Evolutionary conservation across 2,329 filamentous ascomycete genomes (phyloP).

Genomic region (Ascochyta fabae): DNA sequence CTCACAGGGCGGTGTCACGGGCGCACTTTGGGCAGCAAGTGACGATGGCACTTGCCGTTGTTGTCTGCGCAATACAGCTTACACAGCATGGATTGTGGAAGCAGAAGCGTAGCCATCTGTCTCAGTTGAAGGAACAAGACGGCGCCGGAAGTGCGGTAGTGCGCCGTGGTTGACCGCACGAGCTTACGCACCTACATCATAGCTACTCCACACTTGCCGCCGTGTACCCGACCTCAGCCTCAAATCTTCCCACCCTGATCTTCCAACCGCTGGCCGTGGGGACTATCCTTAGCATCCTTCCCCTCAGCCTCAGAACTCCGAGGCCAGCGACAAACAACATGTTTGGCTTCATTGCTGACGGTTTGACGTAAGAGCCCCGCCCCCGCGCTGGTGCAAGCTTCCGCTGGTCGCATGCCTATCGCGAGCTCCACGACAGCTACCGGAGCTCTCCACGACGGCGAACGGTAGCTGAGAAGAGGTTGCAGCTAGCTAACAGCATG

Average conservation of each 20-base stretch:
- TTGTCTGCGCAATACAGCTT: background rate
- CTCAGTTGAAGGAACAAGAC: slow-evolving; percentile 2
- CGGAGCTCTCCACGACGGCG: slow-evolving; percentile 23
- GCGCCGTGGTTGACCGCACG: slow-evolving; percentile 16
- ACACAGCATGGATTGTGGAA: background rate
- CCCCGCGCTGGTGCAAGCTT: slow-evolving; percentile 34
- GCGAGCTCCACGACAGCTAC: slow-evolving; percentile 12
- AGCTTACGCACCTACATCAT: slow-evolving; percentile 21
- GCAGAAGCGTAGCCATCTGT: background rate
- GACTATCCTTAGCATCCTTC: slow-evolving; percentile 2
- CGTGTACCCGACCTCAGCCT: slow-evolving; percentile 28
- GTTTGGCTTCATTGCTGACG: slow-evolving; percentile 50
- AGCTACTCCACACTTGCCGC: slow-evolving; percentile 26
- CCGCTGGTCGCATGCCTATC: slow-evolving; percentile 6
- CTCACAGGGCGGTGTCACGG: background rate
- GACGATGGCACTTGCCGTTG: background rate
- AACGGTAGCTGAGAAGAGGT: background rate
- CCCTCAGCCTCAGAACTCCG: background rate
- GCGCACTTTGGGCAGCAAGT: background rate
- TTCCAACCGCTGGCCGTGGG: slow-evolving; percentile 3
- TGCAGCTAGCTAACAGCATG: slow-evolving; percentile 22
- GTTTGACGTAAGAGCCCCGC: slow-evolving; percentile 45
- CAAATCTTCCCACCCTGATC: slow-evolving; percentile 10
- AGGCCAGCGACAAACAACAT: slow-evolving; percentile 25
- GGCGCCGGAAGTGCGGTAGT: slow-evolving; percentile 17